These are phyloP conservation scores for Rhypophila decipiens DNA, from an alignment of 495 filamentous ascomycete genomes.

Conservation along the genomic window DNA sequence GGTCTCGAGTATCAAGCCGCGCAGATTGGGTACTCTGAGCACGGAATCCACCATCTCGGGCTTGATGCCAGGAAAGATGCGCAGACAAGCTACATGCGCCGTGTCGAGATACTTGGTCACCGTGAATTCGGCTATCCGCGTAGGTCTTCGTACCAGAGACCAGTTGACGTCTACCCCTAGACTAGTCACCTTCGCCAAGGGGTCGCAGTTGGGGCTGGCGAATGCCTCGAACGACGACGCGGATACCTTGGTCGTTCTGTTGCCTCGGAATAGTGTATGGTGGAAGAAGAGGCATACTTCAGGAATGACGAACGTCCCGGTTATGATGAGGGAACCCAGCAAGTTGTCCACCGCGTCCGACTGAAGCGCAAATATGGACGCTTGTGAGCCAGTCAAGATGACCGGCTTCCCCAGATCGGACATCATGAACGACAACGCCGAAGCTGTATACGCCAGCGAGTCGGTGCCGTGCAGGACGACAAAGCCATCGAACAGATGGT, in stretches of 20 bases:
- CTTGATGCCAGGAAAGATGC: constrained; percentile 93
- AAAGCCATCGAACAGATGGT: constrained; percentile 87
- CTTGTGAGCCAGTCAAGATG: constrained; percentile 85
- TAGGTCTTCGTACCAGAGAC: constrained; percentile 72
- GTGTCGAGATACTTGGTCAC: constrained; percentile 78
- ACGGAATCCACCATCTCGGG: constrained; percentile 93
- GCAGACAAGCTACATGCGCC: constrained; percentile 82
- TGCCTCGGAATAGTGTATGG: constrained; percentile 85
- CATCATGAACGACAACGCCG: constrained; percentile 92
- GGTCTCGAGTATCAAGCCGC: constrained; percentile 85
- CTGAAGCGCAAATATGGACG: constrained; percentile 86
- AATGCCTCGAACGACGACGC: constrained; percentile 85
- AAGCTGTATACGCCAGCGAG: constrained; percentile 84
- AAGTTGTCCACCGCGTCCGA: constrained; percentile 96
- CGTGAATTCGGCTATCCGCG: constrained; percentile 62
- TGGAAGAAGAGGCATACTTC: constrained; percentile 97
- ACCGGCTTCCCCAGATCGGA: constrained; percentile 87
- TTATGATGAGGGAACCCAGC: constrained; percentile 85
- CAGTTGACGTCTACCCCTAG: constrained; percentile 80
- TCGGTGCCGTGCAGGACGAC: constrained; percentile 97
- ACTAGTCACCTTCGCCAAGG: constrained; percentile 73
- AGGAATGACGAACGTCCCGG: constrained; percentile 92
- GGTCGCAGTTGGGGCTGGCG: constrained; percentile 72
- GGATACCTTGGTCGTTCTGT: constrained; percentile 83
- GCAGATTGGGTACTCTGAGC: constrained; percentile 66